A percentile compares a stretch with the other conserved stretches of the same genome.
These are phyloP conservation scores for Paradendryphiella salina DNA, from an alignment of 2,329 filamentous ascomycete species.

Conservation along the genomic window DNA sequence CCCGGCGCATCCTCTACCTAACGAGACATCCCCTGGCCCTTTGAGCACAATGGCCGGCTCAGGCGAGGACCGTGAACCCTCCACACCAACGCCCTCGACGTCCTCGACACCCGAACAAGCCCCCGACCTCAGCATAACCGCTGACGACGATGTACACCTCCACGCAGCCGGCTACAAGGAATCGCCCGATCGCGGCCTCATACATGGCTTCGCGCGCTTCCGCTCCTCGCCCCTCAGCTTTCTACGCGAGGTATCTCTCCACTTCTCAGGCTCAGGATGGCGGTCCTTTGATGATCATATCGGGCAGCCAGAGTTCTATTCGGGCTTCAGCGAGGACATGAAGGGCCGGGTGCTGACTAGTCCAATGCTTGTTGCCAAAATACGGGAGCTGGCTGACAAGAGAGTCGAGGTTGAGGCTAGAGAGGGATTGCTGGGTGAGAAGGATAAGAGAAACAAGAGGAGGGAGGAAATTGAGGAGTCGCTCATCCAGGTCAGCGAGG, in stretches of 20 bases:
- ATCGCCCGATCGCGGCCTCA: slow-evolving; percentile 66
- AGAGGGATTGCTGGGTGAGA: slow-evolving; percentile 66
- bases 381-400: slow-evolving; percentile 74
- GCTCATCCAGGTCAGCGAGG: slow-evolving; percentile 78
- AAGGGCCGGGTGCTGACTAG: slow-evolving; percentile 75
- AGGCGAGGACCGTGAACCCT: slow-evolving; percentile 18
- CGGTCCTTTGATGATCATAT: slow-evolving; percentile 88
- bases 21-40: slow-evolving; percentile 6
- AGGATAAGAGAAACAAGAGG: slow-evolving; percentile 61
- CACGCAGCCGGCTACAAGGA: slow-evolving; percentile 51
- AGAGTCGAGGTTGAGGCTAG: slow-evolving; percentile 75
- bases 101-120: slow-evolving; percentile 35
- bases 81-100: slow-evolving; percentile 10
- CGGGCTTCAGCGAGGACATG: slow-evolving; percentile 90
- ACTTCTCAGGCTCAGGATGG: slow-evolving; percentile 93
- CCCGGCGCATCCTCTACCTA: not conserved
- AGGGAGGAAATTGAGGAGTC: slow-evolving; percentile 73
- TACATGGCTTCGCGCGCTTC: slow-evolving; percentile 86
- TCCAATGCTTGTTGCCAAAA: slow-evolving; percentile 72
- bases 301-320: slow-evolving; percentile 90
- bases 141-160: slow-evolving; percentile 51
- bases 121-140: slow-evolving; percentile 53
- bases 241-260: slow-evolving; percentile 87
- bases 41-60: slow-evolving; percentile 21
- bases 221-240: slow-evolving; percentile 74